Evolutionary conservation across 495 filamentous ascomycete genomes (phyloP).

Genomic region (Pyronema omphalodes): DNA sequence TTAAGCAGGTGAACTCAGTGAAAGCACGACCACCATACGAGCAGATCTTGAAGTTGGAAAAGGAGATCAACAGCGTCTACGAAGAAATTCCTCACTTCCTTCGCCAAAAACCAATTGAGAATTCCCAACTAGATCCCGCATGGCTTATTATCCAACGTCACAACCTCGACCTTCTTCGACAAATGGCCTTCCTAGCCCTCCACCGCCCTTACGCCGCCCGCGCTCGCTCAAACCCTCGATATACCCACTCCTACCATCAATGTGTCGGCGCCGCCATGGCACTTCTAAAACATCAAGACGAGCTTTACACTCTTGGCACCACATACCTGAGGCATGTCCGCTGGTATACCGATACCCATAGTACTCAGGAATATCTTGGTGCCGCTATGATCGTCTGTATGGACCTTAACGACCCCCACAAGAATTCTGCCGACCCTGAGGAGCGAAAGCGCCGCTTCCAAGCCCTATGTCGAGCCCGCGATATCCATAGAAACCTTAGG

Average conservation of each 20-base stretch:
- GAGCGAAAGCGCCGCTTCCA: not conserved
- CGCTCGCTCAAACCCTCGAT: slow-evolving; percentile 51
- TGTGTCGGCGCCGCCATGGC: slow-evolving; percentile 66
- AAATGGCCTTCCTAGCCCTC: slow-evolving; percentile 64
- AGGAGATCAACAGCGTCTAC: slow-evolving; percentile 48
- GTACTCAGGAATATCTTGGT: slow-evolving; percentile 65
- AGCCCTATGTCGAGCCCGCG: not conserved
- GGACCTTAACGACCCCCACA: slow-evolving; percentile 33
- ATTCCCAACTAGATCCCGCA: slow-evolving; percentile 53
- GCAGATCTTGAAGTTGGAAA: slow-evolving; percentile 58
- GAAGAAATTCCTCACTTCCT: slow-evolving; percentile 51
- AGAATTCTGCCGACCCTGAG: not conserved
- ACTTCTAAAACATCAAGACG: slow-evolving; percentile 54
- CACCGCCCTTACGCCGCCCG: slow-evolving; percentile 67
- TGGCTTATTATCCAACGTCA: slow-evolving; percentile 66
- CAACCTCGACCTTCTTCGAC: slow-evolving; percentile 61
- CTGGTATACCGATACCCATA: slow-evolving; percentile 55
- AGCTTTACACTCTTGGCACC: slow-evolving; percentile 56
- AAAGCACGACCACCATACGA: slow-evolving; percentile 41
- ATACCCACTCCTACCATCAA: slow-evolving; percentile 52
- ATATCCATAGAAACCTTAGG: not conserved
- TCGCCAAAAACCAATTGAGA: slow-evolving; percentile 47
- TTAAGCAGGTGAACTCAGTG: slow-evolving; percentile 28
- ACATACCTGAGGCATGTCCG: slow-evolving; percentile 50
- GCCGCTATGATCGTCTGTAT: slow-evolving; percentile 78